phyloP scores from a whole-genome alignment of 495 filamentous ascomycete species.

The Penicillium silybi region DNA sequence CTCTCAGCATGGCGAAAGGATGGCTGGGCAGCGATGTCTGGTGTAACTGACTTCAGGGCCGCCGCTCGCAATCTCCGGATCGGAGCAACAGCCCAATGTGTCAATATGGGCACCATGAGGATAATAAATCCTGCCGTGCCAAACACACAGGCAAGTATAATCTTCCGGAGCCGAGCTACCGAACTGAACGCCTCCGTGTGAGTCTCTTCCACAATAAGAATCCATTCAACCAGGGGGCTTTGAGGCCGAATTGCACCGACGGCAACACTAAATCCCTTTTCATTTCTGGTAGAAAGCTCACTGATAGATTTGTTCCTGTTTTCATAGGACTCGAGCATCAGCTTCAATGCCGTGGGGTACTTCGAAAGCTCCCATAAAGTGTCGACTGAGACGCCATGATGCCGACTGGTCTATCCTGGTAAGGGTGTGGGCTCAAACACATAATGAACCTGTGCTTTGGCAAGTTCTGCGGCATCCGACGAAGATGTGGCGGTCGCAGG shows the following conservation, averaged over 20 bases:
- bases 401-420: slow-evolving; percentile 38
- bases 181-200: slow-evolving; percentile 70
- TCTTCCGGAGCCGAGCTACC: slow-evolving; percentile 65
- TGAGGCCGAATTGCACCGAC: slow-evolving; percentile 67
- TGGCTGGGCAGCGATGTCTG: slow-evolving; percentile 34
- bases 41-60: slow-evolving; percentile 70
- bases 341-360: slow-evolving; percentile 56
- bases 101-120: slow-evolving; percentile 66
- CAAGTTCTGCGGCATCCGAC: slow-evolving; percentile 12
- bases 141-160: slow-evolving; percentile 81
- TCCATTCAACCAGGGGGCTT: slow-evolving; percentile 69
- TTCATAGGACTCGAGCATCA: slow-evolving; percentile 43
- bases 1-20: slow-evolving; percentile 4
- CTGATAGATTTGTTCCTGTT: slow-evolving; percentile 58
- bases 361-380: slow-evolving; percentile 51
- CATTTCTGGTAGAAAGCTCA: slow-evolving; percentile 63
- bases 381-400: slow-evolving; percentile 42
- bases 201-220: slow-evolving; percentile 73
- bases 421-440: slow-evolving; percentile 37
- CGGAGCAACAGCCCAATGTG: slow-evolving; percentile 74
- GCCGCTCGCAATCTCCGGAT: slow-evolving; percentile 74
- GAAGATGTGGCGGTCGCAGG: slow-evolving; percentile 18
- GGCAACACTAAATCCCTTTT: slow-evolving; percentile 59
- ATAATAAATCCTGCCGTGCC: slow-evolving; percentile 69
- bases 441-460: slow-evolving; percentile 32